phyloP scores from a whole-genome alignment of 331 rosid species.

The Acacia concinna region DNA sequence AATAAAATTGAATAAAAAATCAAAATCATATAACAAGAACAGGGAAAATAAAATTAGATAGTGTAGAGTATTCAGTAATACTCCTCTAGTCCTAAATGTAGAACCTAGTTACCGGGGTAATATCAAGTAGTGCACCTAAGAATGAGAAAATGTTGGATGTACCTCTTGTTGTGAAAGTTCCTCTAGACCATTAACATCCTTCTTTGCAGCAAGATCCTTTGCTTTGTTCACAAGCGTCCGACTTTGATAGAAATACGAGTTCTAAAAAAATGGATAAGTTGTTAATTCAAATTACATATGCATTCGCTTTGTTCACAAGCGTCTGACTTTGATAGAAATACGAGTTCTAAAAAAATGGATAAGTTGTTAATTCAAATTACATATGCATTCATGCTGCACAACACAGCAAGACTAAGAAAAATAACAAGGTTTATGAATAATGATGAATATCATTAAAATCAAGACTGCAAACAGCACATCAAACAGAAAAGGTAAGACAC shows the following conservation, averaged over 20 bases:
- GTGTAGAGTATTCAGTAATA: not conserved
- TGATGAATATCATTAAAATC: not conserved
- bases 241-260: constrained; percentile 59
- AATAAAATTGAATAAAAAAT: not conserved
- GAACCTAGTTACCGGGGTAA: not conserved
- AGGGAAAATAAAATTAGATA: not conserved
- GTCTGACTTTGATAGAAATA: constrained; percentile 62
- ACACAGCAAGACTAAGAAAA: not conserved
- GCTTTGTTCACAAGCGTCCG: constrained; percentile 60
- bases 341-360: constrained; percentile 48
- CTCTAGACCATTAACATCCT: constrained; percentile 61
- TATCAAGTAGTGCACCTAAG: constrained; percentile 2
- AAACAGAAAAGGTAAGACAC: not conserved
- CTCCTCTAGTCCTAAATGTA: too few species aligned
- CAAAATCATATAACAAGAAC: constrained; percentile 1
- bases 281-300: too few species aligned
- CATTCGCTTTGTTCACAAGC: constrained; percentile 53
- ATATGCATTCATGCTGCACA: not conserved
- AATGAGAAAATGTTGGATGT: constrained; percentile 26
- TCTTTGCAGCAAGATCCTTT: constrained; percentile 60
- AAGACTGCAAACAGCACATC: not conserved
- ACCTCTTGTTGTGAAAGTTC: constrained; percentile 65
- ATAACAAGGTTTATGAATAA: not conserved
- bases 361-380: constrained; percentile 13
- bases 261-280: constrained; percentile 47